Base-by-base conservation (phyloP, 495 filamentous ascomycete genomes). In the Viridothelium virens region DNA sequence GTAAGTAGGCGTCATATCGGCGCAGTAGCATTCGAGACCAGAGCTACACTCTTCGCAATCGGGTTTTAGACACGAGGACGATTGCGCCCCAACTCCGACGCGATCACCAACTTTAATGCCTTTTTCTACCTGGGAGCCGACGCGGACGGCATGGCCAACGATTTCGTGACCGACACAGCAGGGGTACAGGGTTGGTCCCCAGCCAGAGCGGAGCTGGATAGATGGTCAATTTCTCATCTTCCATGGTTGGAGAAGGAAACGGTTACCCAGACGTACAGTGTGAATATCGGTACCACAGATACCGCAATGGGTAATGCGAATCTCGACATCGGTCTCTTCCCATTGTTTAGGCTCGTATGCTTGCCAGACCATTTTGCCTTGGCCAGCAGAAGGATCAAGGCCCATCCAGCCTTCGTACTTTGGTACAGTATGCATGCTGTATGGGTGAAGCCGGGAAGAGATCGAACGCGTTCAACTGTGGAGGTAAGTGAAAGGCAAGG, bases 371-470 rank as follows among this genome's bases (percentile, higher is more conserved):
- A 96, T 86, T 14, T 91, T 89, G 61, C 85, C 88, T 33, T 89
- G 78, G 50, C 81, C 82, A 38, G 85, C 75, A 11, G 82, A 75
- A 14, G 77, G 71, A 71, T 86, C 80, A 65, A 86, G 78, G 71
- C 87, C 90, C 64, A 96, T 77, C 92, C 92, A 96, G 71, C 92
- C 91, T 69, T 87, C 77, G 77, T 93, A 96, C 65, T 85, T 80
- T 34, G 53, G 53, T 34, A 31, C 31, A 59, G 53, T 9, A 34
- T 18, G 25, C 53, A 59, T 59, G 31, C 41, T 44, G 41, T 14
- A 7, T 44, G 41, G 14, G 14, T 44, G 7, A 44, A 44, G 14
- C 6, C 14, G 7, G 14, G 14, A 44, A 44, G 41, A 44, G 25
- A 25, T 25, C 25, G 25, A 25, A 25, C 25, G 25, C 25, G 25